phyloP scores from a whole-genome alignment of 2,329 filamentous ascomycete species.

The Furcasterigmium furcatum region DNA sequence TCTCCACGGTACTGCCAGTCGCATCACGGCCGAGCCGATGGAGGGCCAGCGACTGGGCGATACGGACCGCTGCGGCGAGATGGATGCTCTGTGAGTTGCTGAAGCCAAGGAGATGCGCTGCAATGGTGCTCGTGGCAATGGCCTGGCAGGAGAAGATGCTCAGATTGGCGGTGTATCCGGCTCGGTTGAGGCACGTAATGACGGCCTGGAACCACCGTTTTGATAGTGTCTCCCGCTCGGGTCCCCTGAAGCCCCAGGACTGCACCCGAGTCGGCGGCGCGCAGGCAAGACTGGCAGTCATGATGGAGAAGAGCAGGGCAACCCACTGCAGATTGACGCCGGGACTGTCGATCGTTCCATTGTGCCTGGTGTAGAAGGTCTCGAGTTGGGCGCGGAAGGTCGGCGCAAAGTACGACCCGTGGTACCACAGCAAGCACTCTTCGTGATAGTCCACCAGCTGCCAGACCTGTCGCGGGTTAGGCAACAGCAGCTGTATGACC shows the following conservation, averaged over 20 bases:
- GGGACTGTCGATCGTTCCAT: conserved; percentile 24
- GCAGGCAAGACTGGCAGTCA: conserved; percentile 37
- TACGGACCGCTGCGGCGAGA: conserved; percentile 38
- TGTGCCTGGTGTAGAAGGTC: conserved; percentile 28
- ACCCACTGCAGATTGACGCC: conserved; percentile 40
- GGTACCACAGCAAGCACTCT: conserved; percentile 19
- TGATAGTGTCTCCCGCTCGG: conserved; percentile 29
- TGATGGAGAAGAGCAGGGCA: conserved; percentile 38
- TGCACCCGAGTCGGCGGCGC: conserved; percentile 27
- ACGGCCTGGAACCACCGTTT: conserved; percentile 42
- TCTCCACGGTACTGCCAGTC: conserved; percentile 12
- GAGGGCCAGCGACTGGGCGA: conserved; percentile 43
- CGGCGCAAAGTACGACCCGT: conserved; percentile 19
- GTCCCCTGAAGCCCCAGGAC: conserved; percentile 38
- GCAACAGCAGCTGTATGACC: conserved; percentile 17
- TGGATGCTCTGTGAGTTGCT: conserved; percentile 43
- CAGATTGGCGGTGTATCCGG: conserved; percentile 39
- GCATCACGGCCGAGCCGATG: conserved; percentile 29
- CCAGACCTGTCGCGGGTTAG: conserved; percentile 11
- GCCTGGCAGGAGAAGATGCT: conserved; percentile 40
- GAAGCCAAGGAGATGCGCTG: conserved; percentile 44
- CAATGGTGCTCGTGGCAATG: conserved; percentile 43
- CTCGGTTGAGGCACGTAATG: conserved; percentile 39
- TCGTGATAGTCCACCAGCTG: conserved; percentile 18
- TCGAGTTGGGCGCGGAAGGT: conserved; percentile 32